Base-by-base conservation (phyloP, 106 monocot species). In the Apostasia shenzhenica region DNA sequence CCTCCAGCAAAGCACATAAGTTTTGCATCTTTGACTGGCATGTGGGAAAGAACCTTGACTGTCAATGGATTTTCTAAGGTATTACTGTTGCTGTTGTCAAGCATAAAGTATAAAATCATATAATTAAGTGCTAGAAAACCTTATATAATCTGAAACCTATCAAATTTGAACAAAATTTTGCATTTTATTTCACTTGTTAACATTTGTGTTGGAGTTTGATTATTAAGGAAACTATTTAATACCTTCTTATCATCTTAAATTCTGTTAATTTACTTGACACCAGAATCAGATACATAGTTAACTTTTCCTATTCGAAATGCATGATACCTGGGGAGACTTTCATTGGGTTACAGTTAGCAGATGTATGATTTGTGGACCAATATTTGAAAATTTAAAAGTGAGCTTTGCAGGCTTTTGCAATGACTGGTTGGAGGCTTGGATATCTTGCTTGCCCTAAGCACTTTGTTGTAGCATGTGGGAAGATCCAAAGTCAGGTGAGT, bases 31-130 rank as follows among this genome's bases (percentile, higher is more conserved):
- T 83, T 99, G 61, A 89, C 97, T 41, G 87, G 87, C 79, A 99
- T 99, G 97, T 99, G 79, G 75, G 90, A 99, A 13, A 84, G 97
- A 77, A 99, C 97, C 14, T 74, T 99, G 44, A 99, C 97, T 59
- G 97, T 99, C 53, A 99, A 99, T 78, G 97, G 97, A 54, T 99
- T 99, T 69, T 99, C 97, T 11, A 99, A 99, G 97, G 97, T 90
- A 83, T 39, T 54, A 7, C 11, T 54, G 5, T 5, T 11, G 53
- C 53, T 54, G 11, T 54, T 54, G 53, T 11, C 53, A 54, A 7
- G 8, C 53, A 54, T 54, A 7, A 7, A 54, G 11, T 54, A 7
- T 7, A 5, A 54, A 54, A 54, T 7, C 5, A 37, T 52, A 26
- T 52, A 39, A 7, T 67, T 40, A 38, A 42, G 37, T 51, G 9